Evolutionary conservation across 192 early-diverging fungal species (phyloP).

Genomic region (Linnemannia exigua): DNA sequence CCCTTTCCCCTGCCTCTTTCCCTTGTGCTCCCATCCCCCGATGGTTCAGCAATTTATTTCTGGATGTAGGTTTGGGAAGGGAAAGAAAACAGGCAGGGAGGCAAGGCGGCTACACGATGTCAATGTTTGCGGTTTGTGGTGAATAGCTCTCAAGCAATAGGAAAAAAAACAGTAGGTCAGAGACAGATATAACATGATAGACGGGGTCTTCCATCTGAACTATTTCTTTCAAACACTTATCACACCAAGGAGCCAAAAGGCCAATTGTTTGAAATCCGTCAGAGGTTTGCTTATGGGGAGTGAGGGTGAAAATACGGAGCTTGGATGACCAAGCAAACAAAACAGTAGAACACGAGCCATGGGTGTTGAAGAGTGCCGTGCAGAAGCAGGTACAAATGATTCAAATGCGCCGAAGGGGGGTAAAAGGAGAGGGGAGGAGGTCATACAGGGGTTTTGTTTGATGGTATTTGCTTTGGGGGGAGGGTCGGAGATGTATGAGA

Average conservation of each 20-base stretch:
- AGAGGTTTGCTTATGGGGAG: not conserved
- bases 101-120: no score
- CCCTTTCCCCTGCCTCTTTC: not conserved
- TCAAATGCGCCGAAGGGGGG: not conserved
- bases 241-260: not conserved
- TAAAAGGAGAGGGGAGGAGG: not conserved
- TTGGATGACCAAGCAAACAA: slow-evolving; percentile 5
- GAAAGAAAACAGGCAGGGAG: no score
- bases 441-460: not conserved
- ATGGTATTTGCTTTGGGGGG: not conserved
- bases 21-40: not conserved
- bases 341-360: not conserved
- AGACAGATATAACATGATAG: no score
- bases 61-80: not conserved
- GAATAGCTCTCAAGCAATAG: not conserved
- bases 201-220: not conserved
- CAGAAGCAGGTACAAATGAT: not conserved
- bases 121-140: no score
- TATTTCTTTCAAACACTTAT: not conserved
- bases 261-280: not conserved
- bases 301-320: not conserved
- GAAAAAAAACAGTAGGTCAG: no score
- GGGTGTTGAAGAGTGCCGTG: not conserved
- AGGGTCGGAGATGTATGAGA: not conserved
- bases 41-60: not conserved